A percentile compares a stretch with the other conserved stretches of the same genome.
phyloP scores from a whole-genome alignment of 257 asterid species.

The Cynanchum wilfordii region DNA sequence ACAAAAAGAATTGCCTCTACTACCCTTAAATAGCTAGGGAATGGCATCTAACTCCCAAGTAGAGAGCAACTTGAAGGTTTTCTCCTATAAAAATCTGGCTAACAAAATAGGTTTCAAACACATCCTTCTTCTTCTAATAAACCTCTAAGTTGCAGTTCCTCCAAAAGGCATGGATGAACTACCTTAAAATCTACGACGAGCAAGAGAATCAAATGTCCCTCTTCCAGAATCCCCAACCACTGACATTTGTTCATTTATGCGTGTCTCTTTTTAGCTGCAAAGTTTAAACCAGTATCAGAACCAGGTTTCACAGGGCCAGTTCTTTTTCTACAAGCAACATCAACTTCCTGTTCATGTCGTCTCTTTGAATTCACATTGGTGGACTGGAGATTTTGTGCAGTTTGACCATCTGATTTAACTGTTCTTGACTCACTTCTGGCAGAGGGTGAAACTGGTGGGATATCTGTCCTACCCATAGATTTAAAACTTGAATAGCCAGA shows the following conservation, averaged over 20 bases:
- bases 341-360: constrained; percentile 16
- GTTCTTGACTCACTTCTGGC: constrained; percentile 15
- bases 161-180: too few species aligned
- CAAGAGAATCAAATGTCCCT: constrained; percentile 3
- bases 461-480: constrained; percentile 6
- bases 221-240: constrained; percentile 19
- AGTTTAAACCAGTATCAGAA: constrained; percentile 21
- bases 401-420: constrained; percentile 13
- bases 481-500: constrained; percentile 8
- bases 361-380: constrained; percentile 23
- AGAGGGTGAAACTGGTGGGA: constrained; percentile 10
- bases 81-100: too few species aligned
- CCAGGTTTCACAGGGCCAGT: constrained; percentile 8
- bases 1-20: too few species aligned
- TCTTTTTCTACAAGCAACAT: constrained; percentile 1
- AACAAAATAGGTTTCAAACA: too few species aligned
- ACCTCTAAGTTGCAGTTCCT: too few species aligned
- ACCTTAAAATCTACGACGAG: too few species aligned
- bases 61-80: too few species aligned
- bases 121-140: too few species aligned
- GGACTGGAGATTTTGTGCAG: constrained; percentile 16
- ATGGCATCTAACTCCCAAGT: too few species aligned
- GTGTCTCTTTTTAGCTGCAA: constrained; percentile 35
- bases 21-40: too few species aligned
- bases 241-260: constrained; percentile 14